phyloP scores from a whole-genome alignment of 306 rosid genomes.

The Glycine soja region DNA sequence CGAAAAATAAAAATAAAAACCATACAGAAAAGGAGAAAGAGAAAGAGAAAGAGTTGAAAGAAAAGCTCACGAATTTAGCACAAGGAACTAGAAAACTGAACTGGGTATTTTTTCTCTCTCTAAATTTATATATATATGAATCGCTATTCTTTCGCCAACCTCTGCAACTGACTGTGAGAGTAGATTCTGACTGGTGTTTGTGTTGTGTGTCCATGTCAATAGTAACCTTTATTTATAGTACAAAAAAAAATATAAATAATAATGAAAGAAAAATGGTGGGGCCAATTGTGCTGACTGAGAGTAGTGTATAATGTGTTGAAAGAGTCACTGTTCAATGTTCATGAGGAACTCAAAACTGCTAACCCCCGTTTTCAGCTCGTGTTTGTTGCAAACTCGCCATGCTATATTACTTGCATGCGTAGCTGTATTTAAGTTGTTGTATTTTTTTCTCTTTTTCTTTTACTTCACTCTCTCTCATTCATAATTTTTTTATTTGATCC shows the following conservation, averaged over 20 bases:
- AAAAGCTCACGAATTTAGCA: constrained; percentile 58
- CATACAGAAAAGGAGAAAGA: neutral
- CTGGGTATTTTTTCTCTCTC: neutral
- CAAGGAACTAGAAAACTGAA: constrained; percentile 17
- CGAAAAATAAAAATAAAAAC: neutral
- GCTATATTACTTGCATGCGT: neutral
- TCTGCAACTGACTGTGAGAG: neutral
- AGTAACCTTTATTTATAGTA: constrained; percentile 28
- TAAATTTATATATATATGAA: neutral
- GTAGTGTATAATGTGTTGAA: neutral
- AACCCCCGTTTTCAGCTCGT: constrained; percentile 55
- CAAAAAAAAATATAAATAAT: neutral
- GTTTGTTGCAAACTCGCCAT: constrained; percentile 34
- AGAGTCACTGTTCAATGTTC: constrained; percentile 43
- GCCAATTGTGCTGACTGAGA: neutral
- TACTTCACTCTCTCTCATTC: neutral
- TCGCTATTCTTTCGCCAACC: constrained; percentile 2
- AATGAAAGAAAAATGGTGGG: constrained; percentile 29
- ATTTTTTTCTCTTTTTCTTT: too few species aligned
- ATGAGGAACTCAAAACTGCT: constrained; percentile 42
- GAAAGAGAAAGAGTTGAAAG: neutral
- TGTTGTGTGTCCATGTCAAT: constrained; percentile 25
- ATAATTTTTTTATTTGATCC: neutral
- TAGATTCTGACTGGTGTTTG: constrained; percentile 41
- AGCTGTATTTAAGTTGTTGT: neutral